Evolutionary conservation across 768 basidiomycete genomes (phyloP).

Genomic region (Leucogyrophana mollusca): DNA sequence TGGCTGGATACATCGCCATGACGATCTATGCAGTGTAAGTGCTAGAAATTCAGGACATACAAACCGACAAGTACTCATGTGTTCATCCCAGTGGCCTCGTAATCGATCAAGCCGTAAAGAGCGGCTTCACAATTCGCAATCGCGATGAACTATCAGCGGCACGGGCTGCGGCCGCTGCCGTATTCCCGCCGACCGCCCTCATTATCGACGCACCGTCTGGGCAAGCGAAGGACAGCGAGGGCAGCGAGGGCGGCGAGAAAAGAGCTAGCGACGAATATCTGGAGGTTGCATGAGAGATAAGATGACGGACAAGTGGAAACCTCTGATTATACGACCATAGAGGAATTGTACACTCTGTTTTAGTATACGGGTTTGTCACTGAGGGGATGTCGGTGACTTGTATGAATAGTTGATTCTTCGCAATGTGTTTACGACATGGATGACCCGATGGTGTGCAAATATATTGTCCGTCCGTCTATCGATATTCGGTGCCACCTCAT

Average conservation of each 20-base stretch:
- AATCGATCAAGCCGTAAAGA: conserved; percentile 46
- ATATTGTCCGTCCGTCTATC: background rate
- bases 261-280: conserved; percentile 10
- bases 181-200: background rate
- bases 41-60: background rate
- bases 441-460: no score
- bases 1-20: conserved; percentile 60
- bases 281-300: conserved; percentile 11
- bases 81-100: conserved; percentile 45
- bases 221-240: no score
- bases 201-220: conserved; percentile 1
- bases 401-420: background rate
- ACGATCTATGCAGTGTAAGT: conserved; percentile 55
- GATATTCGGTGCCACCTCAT: background rate
- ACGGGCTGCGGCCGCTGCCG: conserved; percentile 5
- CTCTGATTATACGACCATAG: background rate
- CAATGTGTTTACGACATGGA: no score
- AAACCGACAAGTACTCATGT: conserved; percentile 1
- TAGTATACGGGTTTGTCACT: background rate
- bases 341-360: background rate
- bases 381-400: background rate
- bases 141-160: conserved; percentile 38
- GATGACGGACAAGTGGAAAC: conserved; percentile 4
- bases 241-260: conserved; percentile 7
- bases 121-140: conserved; percentile 50